Percentiles rank a stretch among this genome's conserved stretches.
Conservation (phyloP, 2,329 filamentous ascomycete genomes). For the Hansfordia pulvinata region DNA sequence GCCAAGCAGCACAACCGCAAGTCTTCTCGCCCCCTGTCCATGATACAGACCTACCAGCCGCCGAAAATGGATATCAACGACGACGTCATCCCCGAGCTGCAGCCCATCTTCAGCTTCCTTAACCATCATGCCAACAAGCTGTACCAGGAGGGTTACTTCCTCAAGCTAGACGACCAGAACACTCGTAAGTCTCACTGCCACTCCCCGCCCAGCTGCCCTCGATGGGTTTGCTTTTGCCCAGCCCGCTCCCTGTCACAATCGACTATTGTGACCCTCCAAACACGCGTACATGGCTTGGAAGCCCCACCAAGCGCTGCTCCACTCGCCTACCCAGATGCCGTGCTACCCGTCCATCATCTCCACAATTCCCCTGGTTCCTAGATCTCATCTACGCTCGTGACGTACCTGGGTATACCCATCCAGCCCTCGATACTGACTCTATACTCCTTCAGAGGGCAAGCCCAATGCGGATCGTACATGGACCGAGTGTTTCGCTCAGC, state of each 20-base stretch:
- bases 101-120: slow-evolving; percentile 85
- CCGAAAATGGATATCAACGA: slow-evolving; percentile 72
- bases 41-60: slow-evolving; percentile 75
- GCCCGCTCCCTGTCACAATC: slow-evolving; percentile 1
- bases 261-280: slow-evolving; percentile 4
- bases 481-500: slow-evolving; percentile 94
- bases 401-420: too few species aligned
- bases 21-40: slow-evolving; percentile 64
- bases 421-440: slow-evolving; percentile 10
- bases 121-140: slow-evolving; percentile 94
- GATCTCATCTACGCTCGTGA: too few species aligned
- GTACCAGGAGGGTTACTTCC: slow-evolving; percentile 94
- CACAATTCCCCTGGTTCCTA: too few species aligned
- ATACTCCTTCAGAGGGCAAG: slow-evolving; percentile 52
- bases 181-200: too few species aligned
- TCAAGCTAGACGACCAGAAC: slow-evolving; percentile 93
- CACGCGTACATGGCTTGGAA: slow-evolving; percentile 4
- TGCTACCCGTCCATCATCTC: too few species aligned
- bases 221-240: slow-evolving; percentile 2
- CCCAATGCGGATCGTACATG: slow-evolving; percentile 78
- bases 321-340: too few species aligned
- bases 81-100: slow-evolving; percentile 83
- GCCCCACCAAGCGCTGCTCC: too few species aligned
- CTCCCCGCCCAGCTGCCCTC: slow-evolving; percentile 11
- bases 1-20: slow-evolving; percentile 18